Evolutionary conservation across 2,329 filamentous ascomycete genomes (phyloP), one percentile per base, ranked within the genome.

Genomic region (Colletotrichum cuscutae): DNA sequence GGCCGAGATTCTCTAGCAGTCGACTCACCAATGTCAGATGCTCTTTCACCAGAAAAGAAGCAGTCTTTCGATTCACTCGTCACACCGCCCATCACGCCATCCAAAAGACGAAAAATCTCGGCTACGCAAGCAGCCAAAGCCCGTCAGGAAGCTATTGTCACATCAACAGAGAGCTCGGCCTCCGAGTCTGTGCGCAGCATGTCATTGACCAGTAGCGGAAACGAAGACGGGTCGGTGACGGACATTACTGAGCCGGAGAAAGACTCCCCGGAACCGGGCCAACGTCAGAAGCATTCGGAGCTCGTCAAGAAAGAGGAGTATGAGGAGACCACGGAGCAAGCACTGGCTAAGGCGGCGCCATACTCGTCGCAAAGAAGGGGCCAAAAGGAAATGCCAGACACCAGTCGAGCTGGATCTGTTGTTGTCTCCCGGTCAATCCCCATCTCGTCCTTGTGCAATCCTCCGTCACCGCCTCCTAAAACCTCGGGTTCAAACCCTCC

Each of bases 31-130:
- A 65, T 72, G 59, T n/a, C 78, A 76, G 67, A 86, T 84, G 75
- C 80, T 82, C n/a, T 71, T 11, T 73, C 71, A 22, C 53, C 68
- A 11, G 35, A 64, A 2, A 71, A 75, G 11, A 89, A 87, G 76
- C 81, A 84, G 22, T 82, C 84, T 0, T 77, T 80, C 5, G 84
- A 86, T 37, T 81, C 80, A 5, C 80, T 90, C 5, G 85, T 85
- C 1, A 89, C 88, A 4, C 89, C 89, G 0, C 89, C 89, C 0
- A 81, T 87, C 13, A 91, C 89, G 0, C 89, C 89, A 0, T 82
- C 87, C 0, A 90, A 90, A 77, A 85, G 82, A 70, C 80, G 83
- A 13, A 89, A 86, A 77, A 80, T 79, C 5, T 76, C 76, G 1
- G 75, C 79, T 4, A 80, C 80, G 56, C 79, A 81, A 6, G 46